phyloP scores from a whole-genome alignment of 805 yeast genomes.

The Zygoascus biomembranicola region DNA sequence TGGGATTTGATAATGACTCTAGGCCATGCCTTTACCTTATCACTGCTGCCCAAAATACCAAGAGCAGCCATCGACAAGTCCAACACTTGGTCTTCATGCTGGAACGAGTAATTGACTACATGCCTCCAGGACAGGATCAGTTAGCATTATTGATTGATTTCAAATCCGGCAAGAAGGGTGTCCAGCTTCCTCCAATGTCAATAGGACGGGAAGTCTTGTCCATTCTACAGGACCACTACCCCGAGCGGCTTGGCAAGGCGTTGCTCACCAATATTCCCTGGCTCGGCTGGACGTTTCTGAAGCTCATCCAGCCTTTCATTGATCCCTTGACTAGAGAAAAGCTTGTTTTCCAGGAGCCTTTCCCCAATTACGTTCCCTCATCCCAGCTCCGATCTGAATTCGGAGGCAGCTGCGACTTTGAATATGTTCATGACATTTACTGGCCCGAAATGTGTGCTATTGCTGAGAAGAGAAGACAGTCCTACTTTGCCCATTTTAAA shows the following conservation, averaged over 20 bases:
- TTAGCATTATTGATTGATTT: conserved; percentile 88
- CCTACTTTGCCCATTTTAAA: conserved; percentile 60
- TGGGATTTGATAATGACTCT: conserved; percentile 83
- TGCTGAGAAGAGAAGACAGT: conserved; percentile 49
- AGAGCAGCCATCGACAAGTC: conserved; percentile 83
- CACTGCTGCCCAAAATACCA: conserved; percentile 95
- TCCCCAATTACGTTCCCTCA: conserved; percentile 68
- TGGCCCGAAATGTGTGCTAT: conserved; percentile 66
- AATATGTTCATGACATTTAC: conserved; percentile 68
- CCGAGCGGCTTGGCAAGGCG: conserved; percentile 93
- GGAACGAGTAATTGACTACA: conserved; percentile 84
- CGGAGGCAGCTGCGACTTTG: conserved; percentile 81
- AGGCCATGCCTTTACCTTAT: conserved; percentile 90
- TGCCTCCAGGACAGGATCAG: conserved; percentile 96
- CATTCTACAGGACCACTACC: conserved; percentile 94
- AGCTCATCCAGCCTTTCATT: conserved; percentile 88
- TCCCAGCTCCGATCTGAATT: conserved; percentile 77
- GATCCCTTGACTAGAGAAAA: conserved; percentile 94
- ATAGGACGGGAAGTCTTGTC: conserved; percentile 88
- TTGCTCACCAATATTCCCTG: conserved; percentile 88
- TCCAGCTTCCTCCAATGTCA: conserved; percentile 80
- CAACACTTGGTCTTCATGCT: conserved; percentile 90
- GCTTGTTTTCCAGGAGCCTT: conserved; percentile 85
- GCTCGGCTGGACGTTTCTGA: conserved; percentile 86
- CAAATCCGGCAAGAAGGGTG: conserved; percentile 51